Conservation (phyloP, 1,139 yeast species). For the Ogataea hybrid region DNA sequence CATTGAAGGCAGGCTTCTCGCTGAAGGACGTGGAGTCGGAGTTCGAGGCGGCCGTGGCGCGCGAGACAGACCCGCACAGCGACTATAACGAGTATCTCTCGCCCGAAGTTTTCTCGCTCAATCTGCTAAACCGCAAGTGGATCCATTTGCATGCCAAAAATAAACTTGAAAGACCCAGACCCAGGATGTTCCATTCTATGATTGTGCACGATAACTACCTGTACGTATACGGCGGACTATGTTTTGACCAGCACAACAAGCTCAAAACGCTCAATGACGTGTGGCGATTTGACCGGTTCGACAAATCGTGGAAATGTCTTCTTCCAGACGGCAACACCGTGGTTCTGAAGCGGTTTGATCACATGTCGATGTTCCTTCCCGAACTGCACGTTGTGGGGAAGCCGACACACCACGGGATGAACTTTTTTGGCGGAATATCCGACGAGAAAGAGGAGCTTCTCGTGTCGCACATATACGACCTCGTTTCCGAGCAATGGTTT, state of each 20-base stretch:
- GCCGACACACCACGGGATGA: slow-evolving; percentile 50
- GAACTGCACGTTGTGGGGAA: slow-evolving; percentile 42
- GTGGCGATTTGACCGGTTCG: slow-evolving; percentile 60
- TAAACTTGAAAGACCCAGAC: slow-evolving; percentile 40
- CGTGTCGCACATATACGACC: slow-evolving; percentile 51
- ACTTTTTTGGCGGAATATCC: slow-evolving; percentile 60
- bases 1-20: slow-evolving; percentile 37
- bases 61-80: slow-evolving; percentile 6
- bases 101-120: slow-evolving; percentile 49
- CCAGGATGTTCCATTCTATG: slow-evolving; percentile 61
- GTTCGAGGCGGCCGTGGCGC: slow-evolving; percentile 24
- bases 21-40: slow-evolving; percentile 24
- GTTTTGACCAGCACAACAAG: slow-evolving; percentile 31
- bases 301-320: slow-evolving; percentile 50
- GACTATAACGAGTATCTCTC: slow-evolving; percentile 30
- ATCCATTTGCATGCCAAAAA: slow-evolving; percentile 18
- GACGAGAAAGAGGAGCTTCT: slow-evolving; percentile 42
- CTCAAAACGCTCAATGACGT: slow-evolving; percentile 57
- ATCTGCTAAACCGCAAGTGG: slow-evolving; percentile 60
- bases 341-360: slow-evolving; percentile 45
- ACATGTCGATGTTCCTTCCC: slow-evolving; percentile 46
- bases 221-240: slow-evolving; percentile 64
- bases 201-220: slow-evolving; percentile 47
- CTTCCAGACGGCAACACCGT: slow-evolving; percentile 33
- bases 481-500: slow-evolving; percentile 47